A percentile compares a stretch with the other conserved stretches of the same genome.
Evolutionary conservation across 176 grass and related monocot species (phyloP).

Genomic region (Ensete ventricosum): DNA sequence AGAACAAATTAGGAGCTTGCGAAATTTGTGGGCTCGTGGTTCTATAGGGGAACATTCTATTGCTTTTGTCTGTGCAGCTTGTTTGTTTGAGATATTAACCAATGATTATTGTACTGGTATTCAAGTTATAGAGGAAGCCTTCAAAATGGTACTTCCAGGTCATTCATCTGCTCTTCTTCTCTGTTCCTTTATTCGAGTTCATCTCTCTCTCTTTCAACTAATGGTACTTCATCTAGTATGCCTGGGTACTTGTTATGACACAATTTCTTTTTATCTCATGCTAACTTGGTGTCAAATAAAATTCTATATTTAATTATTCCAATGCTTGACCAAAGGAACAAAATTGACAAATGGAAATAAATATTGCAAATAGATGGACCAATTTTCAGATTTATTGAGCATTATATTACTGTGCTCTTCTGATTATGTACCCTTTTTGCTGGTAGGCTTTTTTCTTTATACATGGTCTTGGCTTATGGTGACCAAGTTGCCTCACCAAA

Average conservation of each 20-base stretch:
- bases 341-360: too few species aligned
- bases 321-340: too few species aligned
- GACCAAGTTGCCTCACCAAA: too few species aligned
- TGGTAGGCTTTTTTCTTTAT: too few species aligned
- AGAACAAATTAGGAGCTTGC: slow-evolving; percentile 71
- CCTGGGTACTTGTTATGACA: background rate
- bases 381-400: too few species aligned
- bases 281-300: background rate
- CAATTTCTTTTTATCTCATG: background rate
- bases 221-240: background rate
- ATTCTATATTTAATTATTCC: background rate
- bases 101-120: slow-evolving; percentile 60
- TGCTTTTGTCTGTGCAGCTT: slow-evolving; percentile 73
- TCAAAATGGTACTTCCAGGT: slow-evolving; percentile 64
- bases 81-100: slow-evolving; percentile 79
- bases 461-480: too few species aligned
- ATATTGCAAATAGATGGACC: too few species aligned
- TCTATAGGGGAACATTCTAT: slow-evolving; percentile 52
- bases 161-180: slow-evolving; percentile 14
- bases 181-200: background rate
- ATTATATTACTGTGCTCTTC: too few species aligned
- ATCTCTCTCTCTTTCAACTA: too few species aligned
- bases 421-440: too few species aligned
- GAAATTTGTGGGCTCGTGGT: slow-evolving; percentile 31
- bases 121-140: slow-evolving; percentile 75